Percentiles rank a stretch among this genome's conserved stretches.
These are phyloP conservation scores for Diddensiella transvaalensis DNA, from an alignment of 805 yeast species.

Conservation along the genomic window DNA sequence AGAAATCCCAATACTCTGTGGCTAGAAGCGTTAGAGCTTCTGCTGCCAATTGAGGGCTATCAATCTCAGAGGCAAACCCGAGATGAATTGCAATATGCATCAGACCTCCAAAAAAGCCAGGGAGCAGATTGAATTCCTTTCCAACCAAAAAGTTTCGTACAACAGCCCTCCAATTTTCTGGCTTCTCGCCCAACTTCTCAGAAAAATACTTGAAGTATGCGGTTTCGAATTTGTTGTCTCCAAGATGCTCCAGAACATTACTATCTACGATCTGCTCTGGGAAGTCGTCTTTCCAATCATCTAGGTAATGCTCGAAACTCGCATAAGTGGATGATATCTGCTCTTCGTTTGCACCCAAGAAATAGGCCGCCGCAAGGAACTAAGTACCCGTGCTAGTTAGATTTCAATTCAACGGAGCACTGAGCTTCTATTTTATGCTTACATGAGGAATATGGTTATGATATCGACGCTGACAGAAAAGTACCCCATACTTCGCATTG, in stretches of 20 bases:
- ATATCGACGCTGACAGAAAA: slow-evolving; percentile 27
- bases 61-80: slow-evolving; percentile 36
- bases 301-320: slow-evolving; percentile 20
- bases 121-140: slow-evolving; percentile 15
- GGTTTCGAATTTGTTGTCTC: slow-evolving; percentile 32
- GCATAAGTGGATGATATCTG: slow-evolving; percentile 32
- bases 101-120: slow-evolving; percentile 26
- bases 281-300: slow-evolving; percentile 37
- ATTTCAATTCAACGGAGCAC: too few relatives aligned
- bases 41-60: slow-evolving; percentile 34
- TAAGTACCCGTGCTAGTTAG: too few relatives aligned
- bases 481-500: slow-evolving; percentile 29
- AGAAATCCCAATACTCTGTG: slow-evolving; percentile 17
- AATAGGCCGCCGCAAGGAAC: slow-evolving; percentile 33
- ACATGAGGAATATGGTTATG: slow-evolving; percentile 34
- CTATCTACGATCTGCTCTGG: slow-evolving; percentile 37
- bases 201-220: slow-evolving; percentile 38
- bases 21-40: slow-evolving; percentile 35
- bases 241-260: slow-evolving; percentile 32
- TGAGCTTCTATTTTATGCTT: background rate
- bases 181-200: slow-evolving; percentile 35
- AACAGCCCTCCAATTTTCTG: slow-evolving; percentile 33
- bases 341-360: slow-evolving; percentile 35
- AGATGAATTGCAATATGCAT: slow-evolving; percentile 35
- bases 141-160: slow-evolving; percentile 24